phyloP scores from a whole-genome alignment of 495 filamentous ascomycete genomes.

The Penicillium herquei region DNA sequence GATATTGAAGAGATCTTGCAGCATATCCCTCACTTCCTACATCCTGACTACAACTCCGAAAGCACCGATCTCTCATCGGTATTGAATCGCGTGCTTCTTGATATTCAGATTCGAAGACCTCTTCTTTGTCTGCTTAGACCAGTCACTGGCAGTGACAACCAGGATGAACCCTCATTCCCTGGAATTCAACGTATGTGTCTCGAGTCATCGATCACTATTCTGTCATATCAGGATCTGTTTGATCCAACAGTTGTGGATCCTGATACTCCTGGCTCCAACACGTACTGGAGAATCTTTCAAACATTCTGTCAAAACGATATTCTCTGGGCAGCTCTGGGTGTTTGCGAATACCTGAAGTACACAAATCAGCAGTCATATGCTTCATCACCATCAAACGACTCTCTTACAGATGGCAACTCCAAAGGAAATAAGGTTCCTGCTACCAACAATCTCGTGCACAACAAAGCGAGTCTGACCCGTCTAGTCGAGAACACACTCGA shows the following conservation, averaged over 20 bases:
- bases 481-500: conserved; percentile 25
- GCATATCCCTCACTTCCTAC: conserved; percentile 9
- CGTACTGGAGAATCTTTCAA: conserved; percentile 27
- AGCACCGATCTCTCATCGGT: background rate
- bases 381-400: background rate
- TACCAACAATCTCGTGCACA: background rate
- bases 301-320: conserved; percentile 26
- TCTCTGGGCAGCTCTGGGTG: conserved; percentile 20
- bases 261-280: conserved; percentile 9
- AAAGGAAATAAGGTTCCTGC: background rate
- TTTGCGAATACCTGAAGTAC: conserved; percentile 24
- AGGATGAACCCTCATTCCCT: conserved; percentile 4
- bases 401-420: background rate
- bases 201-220: conserved; percentile 18
- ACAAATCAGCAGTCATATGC: background rate
- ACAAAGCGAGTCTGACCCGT: conserved; percentile 20
- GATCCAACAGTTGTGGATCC: conserved; percentile 22
- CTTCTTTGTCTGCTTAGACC: conserved; percentile 26
- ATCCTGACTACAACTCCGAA: background rate
- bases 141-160: conserved; percentile 2
- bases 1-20: conserved; percentile 14
- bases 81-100: conserved; percentile 19
- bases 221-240: conserved; percentile 30
- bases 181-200: conserved; percentile 17
- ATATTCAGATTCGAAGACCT: conserved; percentile 21